A percentile compares a stretch with the other conserved stretches of the same genome.
Conservation (phyloP, 805 yeast genomes). For the Zygoascus bituminiphila region DNA sequence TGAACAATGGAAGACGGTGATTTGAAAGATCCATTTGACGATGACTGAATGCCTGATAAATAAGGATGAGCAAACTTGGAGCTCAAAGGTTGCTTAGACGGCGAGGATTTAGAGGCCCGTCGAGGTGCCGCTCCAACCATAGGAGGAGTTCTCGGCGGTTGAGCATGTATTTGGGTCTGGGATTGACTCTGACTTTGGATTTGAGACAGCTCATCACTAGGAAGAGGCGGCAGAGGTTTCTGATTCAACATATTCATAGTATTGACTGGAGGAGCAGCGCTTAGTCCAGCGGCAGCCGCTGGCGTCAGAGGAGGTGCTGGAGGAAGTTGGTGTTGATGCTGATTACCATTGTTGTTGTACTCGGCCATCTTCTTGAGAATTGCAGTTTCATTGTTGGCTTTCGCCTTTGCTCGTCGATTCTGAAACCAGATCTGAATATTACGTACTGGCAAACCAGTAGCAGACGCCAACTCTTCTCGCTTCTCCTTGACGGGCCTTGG, state of each 20-base stretch:
- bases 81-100: not conserved
- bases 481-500: conserved; percentile 69
- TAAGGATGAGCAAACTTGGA: conserved; percentile 64
- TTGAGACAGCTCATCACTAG: not conserved
- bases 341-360: not conserved
- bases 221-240: not conserved
- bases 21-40: not conserved
- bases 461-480: conserved; percentile 58
- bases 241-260: not conserved
- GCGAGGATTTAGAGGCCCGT: not conserved
- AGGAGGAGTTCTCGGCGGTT: not conserved
- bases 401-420: conserved; percentile 51
- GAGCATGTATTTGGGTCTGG: not conserved
- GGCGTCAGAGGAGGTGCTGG: not conserved
- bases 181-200: not conserved
- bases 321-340: not conserved
- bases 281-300: not conserved
- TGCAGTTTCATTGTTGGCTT: conserved; percentile 33
- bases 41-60: conserved; percentile 33
- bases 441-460: conserved; percentile 72
- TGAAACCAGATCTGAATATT: conserved; percentile 94
- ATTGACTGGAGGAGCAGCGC: not conserved
- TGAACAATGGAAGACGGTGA: not conserved
- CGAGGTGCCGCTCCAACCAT: not conserved
- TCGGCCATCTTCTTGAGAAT: conserved; percentile 10